Percentiles rank a stretch among this genome's conserved stretches.
phyloP scores from a whole-genome alignment of 148 eudicot genomes.

The Rhododendron molle region DNA sequence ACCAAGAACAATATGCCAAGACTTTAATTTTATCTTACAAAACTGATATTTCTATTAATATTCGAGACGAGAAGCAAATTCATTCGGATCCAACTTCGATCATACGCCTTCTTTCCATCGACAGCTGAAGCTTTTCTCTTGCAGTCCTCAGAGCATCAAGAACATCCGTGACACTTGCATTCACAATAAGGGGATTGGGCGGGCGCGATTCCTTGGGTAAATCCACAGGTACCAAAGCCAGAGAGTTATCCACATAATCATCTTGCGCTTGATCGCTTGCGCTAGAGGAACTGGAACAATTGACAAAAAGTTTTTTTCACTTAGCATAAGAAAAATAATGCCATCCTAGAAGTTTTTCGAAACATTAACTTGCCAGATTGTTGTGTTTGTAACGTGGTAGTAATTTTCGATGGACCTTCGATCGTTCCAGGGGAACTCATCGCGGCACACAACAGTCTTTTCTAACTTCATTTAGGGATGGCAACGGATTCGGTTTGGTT shows the following conservation, averaged over 20 bases:
- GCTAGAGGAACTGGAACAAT: conserved; percentile 6
- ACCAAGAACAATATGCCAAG: not conserved
- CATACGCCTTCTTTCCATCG: conserved; percentile 36
- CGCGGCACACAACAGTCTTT: not conserved
- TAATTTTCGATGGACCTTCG: not conserved
- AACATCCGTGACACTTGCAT: conserved; percentile 44
- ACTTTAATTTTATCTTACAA: not conserved
- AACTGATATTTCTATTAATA: not conserved
- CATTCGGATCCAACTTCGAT: conserved; percentile 33
- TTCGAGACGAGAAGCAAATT: not conserved
- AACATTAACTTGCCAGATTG: too few species aligned
- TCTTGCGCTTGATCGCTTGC: conserved; percentile 14
- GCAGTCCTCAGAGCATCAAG: conserved; percentile 43
- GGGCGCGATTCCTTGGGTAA: conserved; percentile 13
- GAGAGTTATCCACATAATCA: conserved; percentile 35
- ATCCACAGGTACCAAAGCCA: conserved; percentile 48
- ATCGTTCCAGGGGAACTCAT: not conserved
- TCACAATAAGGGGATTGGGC: conserved; percentile 23
- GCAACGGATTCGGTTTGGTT: too few species aligned
- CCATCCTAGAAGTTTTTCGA: not conserved
- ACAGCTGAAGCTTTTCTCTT: conserved; percentile 38
- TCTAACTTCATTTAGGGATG: too few species aligned
- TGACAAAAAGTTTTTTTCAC: not conserved
- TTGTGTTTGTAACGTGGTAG: not conserved
- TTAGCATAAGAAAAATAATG: too few species aligned